These are phyloP conservation scores for Brassica juncea DNA, from an alignment of 345 rosid species.

Conservation along the genomic window DNA sequence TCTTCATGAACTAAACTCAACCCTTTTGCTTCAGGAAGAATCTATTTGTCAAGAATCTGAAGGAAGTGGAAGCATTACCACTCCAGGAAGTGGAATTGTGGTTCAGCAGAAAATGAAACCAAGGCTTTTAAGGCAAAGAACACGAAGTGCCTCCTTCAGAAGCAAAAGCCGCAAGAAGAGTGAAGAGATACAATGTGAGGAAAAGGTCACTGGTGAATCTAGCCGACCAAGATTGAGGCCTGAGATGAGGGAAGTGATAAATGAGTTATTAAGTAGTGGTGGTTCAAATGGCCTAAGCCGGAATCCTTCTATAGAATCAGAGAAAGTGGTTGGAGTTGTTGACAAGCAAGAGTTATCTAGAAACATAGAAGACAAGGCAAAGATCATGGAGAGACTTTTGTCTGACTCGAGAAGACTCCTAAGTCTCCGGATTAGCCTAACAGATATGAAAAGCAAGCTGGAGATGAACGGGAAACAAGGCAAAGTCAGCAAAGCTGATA, in stretches of 20 bases:
- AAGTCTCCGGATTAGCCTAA: conserved; percentile 57
- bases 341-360: conserved; percentile 64
- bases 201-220: conserved; percentile 42
- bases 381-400: conserved; percentile 68
- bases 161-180: conserved; percentile 28
- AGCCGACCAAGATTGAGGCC: conserved; percentile 43
- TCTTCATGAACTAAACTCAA: conserved; percentile 16
- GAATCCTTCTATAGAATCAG: conserved; percentile 50
- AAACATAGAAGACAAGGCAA: conserved; percentile 50
- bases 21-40: conserved; percentile 33
- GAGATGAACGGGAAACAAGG: conserved; percentile 61
- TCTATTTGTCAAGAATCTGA: conserved; percentile 33
- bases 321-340: conserved; percentile 58
- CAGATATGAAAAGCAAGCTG: conserved; percentile 61
- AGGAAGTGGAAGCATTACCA: conserved; percentile 34
- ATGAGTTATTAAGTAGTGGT: conserved; percentile 33
- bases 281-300: conserved; percentile 28
- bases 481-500: conserved; percentile 51
- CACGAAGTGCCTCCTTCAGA: conserved; percentile 21
- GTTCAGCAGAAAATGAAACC: conserved; percentile 56
- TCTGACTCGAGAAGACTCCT: conserved; percentile 69
- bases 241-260: conserved; percentile 43
- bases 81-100: conserved; percentile 47
- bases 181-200: conserved; percentile 39
- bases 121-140: conserved; percentile 32